Conservation (phyloP, 192 early-diverging fungal genomes). For the Coemansia brasiliensis region DNA sequence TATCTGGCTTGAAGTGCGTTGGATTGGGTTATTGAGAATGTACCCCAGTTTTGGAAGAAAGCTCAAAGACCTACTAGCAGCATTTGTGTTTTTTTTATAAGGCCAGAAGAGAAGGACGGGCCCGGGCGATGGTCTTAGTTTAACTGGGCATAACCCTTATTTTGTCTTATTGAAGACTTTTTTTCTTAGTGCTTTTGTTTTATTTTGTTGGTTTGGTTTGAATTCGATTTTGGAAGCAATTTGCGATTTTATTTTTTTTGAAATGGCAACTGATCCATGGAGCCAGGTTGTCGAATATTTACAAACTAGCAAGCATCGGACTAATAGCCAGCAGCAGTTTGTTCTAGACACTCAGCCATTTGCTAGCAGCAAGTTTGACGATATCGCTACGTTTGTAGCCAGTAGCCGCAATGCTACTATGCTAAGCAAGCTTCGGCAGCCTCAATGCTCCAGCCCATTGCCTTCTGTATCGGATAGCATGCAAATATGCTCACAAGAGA, state of each 20-base stretch:
- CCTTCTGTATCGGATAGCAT: not conserved
- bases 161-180: not conserved
- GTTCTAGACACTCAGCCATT: not conserved
- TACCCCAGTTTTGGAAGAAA: too few species aligned
- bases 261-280: conserved; percentile 13
- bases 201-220: conserved; percentile 3
- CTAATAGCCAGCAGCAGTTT: not conserved
- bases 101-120: too few species aligned
- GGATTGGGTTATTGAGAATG: too few species aligned
- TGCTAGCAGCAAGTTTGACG: too few species aligned
- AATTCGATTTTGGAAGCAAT: conserved; percentile 5
- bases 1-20: too few species aligned
- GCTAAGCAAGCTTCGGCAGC: not conserved
- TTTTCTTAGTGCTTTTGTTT: not conserved
- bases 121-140: too few species aligned
- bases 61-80: too few species aligned
- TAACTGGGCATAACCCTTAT: not conserved
- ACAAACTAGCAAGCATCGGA: not conserved
- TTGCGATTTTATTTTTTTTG: not conserved
- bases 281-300: conserved; percentile 17
- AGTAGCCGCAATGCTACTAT: not conserved
- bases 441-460: not conserved
- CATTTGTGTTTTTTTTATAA: too few species aligned
- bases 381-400: too few species aligned
- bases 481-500: not conserved